Evolutionary conservation across 345 rosid species (phyloP).

Genomic region (Iberis pinnata): DNA sequence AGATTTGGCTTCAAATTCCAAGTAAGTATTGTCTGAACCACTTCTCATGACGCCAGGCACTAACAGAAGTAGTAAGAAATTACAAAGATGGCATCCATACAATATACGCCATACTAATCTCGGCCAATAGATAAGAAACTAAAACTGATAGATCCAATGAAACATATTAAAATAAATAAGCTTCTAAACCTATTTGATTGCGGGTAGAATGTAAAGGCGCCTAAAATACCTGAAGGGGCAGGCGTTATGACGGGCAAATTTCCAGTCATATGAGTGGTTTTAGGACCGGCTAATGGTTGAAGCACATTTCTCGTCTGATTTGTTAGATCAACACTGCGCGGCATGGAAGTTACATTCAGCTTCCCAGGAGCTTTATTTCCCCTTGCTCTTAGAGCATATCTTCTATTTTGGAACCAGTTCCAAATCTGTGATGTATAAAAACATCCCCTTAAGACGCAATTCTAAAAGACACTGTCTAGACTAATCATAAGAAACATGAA

Average conservation of each 20-base stretch:
- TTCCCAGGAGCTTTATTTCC: slow-evolving; percentile 72
- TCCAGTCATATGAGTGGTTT: slow-evolving; percentile 45
- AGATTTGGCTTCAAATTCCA: slow-evolving; percentile 98
- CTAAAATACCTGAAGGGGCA: slow-evolving; percentile 51
- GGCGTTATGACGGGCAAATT: slow-evolving; percentile 37
- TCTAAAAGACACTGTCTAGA: neutral
- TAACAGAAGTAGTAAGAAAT: slow-evolving; percentile 16
- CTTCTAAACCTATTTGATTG: slow-evolving; percentile 2
- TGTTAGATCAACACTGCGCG: slow-evolving; percentile 46
- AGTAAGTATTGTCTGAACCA: slow-evolving; percentile 49
- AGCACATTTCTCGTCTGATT: slow-evolving; percentile 49
- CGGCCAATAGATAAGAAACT: neutral
- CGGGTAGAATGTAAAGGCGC: neutral
- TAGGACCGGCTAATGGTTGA: slow-evolving; percentile 51
- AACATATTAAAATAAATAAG: neutral
- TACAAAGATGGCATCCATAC: slow-evolving; percentile 4
- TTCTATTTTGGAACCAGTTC: slow-evolving; percentile 99
- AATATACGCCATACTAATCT: slow-evolving; percentile 5
- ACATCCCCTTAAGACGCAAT: slow-evolving; percentile 2
- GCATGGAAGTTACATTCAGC: slow-evolving; percentile 61
- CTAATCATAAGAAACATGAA: neutral
- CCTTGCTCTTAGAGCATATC: slow-evolving; percentile 89
- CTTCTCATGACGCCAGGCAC: slow-evolving; percentile 50
- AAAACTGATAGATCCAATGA: neutral
- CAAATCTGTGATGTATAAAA: slow-evolving; percentile 50